phyloP scores from a whole-genome alignment of 2,329 filamentous ascomycete genomes.

The Penicillium glabrum region DNA sequence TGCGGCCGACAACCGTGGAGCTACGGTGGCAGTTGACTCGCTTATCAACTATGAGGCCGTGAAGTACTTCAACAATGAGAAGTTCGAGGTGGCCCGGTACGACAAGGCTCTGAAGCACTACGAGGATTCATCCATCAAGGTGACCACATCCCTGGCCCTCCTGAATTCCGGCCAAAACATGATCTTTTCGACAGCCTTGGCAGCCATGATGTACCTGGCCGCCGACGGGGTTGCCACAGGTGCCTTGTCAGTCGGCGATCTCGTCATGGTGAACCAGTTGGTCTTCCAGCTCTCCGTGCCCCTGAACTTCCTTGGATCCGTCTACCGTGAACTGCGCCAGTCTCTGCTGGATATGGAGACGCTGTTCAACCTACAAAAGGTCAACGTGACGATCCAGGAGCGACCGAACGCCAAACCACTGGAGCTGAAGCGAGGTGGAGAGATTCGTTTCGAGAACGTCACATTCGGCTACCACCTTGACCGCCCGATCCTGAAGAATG shows the following conservation, averaged over 20 bases:
- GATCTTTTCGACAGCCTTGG: conserved; percentile 92
- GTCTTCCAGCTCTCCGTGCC: conserved; percentile 97
- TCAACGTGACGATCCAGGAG: conserved; percentile 85
- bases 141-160: conserved; percentile 87
- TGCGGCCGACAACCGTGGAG: conserved; percentile 91
- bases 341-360: conserved; percentile 98
- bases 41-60: conserved; percentile 99
- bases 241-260: conserved; percentile 82
- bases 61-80: conserved; percentile 99
- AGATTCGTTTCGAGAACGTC: conserved; percentile 94
- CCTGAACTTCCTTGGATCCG: conserved; percentile 95
- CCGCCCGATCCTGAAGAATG: conserved; percentile 80
- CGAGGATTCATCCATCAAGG: conserved; percentile 93
- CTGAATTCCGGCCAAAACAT: conserved; percentile 95
- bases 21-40: conserved; percentile 92
- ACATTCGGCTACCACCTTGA: conserved; percentile 88
- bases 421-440: conserved; percentile 71
- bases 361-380: conserved; percentile 94
- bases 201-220: conserved; percentile 97
- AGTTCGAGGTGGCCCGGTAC: conserved; percentile 87
- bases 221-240: conserved; percentile 84
- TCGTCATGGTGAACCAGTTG: conserved; percentile 98
- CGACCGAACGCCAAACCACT: conserved; percentile 71
- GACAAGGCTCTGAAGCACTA: conserved; percentile 83
- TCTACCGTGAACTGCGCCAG: conserved; percentile 93